phyloP scores from a whole-genome alignment of 2,329 filamentous ascomycete species.

The Cephalotrichum gorgonifer region DNA sequence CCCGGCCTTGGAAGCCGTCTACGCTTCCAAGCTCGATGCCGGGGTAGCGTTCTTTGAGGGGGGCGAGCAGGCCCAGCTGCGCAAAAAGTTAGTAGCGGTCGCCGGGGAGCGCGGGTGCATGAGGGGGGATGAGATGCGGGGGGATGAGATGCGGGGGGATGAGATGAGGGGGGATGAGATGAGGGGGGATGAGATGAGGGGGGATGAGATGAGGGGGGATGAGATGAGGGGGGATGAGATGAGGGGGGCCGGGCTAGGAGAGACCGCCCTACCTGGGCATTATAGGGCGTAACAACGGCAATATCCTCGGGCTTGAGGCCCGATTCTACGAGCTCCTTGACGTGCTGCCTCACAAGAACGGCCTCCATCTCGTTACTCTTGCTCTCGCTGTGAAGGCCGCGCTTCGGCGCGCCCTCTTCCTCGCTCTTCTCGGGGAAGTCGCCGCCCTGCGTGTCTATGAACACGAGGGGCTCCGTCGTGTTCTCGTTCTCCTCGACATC shows the following conservation, averaged over 20 bases:
- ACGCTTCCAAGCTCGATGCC: conserved; percentile 93
- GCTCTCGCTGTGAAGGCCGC: conserved; percentile 45
- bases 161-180: background rate
- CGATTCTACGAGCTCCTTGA: conserved; percentile 62
- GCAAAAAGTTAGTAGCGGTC: conserved; percentile 7
- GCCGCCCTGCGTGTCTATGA: conserved; percentile 93
- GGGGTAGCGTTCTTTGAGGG: conserved; percentile 70
- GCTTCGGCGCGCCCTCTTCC: conserved; percentile 36
- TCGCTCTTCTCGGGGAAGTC: conserved; percentile 79
- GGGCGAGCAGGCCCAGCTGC: conserved; percentile 66
- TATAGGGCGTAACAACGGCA: conserved; percentile 91
- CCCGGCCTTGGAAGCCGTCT: conserved; percentile 92
- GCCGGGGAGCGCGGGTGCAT: background rate
- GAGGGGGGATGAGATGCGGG: conserved; percentile 5
- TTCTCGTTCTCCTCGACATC: conserved; percentile 73
- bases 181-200: conserved; percentile 5
- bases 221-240: too few relatives aligned
- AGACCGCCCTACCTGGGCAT: conserved; percentile 71
- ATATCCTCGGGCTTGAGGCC: conserved; percentile 78
- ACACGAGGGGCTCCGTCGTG: conserved; percentile 77
- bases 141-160: conserved; percentile 4
- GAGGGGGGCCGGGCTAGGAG: too few relatives aligned
- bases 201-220: conserved; percentile 3
- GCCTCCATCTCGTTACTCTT: conserved; percentile 93
- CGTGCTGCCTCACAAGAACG: conserved; percentile 67